Base-by-base conservation (phyloP, 371 early-diverging fungal genomes). In the Mortierella sp. region DNA sequence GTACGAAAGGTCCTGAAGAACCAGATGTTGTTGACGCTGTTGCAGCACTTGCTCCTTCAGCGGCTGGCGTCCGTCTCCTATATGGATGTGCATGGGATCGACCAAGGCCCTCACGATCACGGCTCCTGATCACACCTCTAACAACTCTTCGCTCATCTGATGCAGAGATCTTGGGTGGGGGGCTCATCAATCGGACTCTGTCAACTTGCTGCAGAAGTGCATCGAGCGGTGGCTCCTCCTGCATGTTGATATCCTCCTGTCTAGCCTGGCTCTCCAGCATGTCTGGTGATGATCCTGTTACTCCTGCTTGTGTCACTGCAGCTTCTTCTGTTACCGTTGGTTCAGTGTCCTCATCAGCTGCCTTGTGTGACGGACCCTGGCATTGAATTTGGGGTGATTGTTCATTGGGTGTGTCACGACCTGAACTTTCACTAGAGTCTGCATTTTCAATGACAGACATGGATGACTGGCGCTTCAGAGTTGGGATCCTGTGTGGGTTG, bases 401-500 rank as follows among this genome's bases (percentile, higher is more conserved):
- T 34, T 34, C 7, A 10, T 34, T 4, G 34, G 34, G 34, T 4
- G 34, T 34, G 4, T 34, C 34, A 34, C 10, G 34, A 34, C 34
- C 34, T 10, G 34, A 34, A 34, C 34, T 34, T 34, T 34, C 22
- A 14, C 34, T 31, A 6, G 22, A 13, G 3, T 51, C 31, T 4
- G 27, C 34, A 29, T 8, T 51, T 2, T 29, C 21, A 14, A 48
- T 43, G 1, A 25, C 22, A 14, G 50, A 17, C 50, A 37, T 28
- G 21, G 60, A 59, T 6, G 41, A 21, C 17, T 59, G 41, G 51
- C 51, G 28, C 13, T 25, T 57, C 25, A 57, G 17, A 10, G 39
- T 14, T 10, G 58, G 58, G 12, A 44, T 12, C 21, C 19, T 45
- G 14, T 14, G 43, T 25, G 37, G 34, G 21, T 50, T 31, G 10